A percentile compares a stretch with the other conserved stretches of the same genome.
These are phyloP conservation scores for Clohesyomyces aquaticus DNA, from an alignment of 495 filamentous ascomycete species.

Conservation along the genomic window DNA sequence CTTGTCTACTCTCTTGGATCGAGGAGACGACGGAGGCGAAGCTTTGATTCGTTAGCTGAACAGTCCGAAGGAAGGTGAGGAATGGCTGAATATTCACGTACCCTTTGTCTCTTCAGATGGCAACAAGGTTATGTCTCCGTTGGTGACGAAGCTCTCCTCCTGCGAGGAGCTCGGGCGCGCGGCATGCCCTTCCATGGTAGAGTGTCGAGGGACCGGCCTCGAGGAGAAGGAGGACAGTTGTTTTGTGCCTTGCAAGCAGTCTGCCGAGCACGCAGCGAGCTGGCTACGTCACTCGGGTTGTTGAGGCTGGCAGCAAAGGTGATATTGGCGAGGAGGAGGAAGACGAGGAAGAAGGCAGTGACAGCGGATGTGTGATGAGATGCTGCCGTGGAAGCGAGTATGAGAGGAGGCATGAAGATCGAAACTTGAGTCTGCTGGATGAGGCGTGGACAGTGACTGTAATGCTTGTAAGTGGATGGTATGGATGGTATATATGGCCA, in stretches of 20 bases:
- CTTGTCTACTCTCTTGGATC: slow-evolving; percentile 5
- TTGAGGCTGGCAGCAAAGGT: slow-evolving; percentile 27
- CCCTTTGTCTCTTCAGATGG: background rate
- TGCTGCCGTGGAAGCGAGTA: background rate
- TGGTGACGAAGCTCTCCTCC: background rate
- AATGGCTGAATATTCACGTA: background rate
- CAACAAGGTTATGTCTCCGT: background rate
- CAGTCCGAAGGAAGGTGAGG: background rate
- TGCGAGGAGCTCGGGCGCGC: background rate
- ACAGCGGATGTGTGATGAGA: background rate
- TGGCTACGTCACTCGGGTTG: slow-evolving; percentile 34
- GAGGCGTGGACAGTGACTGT: background rate
- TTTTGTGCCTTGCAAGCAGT: slow-evolving; percentile 32
- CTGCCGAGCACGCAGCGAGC: slow-evolving; percentile 23
- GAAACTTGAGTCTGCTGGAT: background rate
- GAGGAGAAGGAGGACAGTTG: slow-evolving; percentile 29
- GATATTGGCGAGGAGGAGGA: slow-evolving; percentile 22
- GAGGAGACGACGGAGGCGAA: background rate
- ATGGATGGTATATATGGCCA: slow-evolving; percentile 4
- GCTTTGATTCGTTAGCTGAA: background rate
- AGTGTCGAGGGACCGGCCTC: slow-evolving; percentile 22
- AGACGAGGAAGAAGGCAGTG: slow-evolving; percentile 11
- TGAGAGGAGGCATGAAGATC: slow-evolving; percentile 13
- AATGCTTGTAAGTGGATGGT: background rate
- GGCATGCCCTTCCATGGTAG: slow-evolving; percentile 27